Conservation (phyloP, 176 grass and related monocot genomes). For the Phragmites australis region DNA sequence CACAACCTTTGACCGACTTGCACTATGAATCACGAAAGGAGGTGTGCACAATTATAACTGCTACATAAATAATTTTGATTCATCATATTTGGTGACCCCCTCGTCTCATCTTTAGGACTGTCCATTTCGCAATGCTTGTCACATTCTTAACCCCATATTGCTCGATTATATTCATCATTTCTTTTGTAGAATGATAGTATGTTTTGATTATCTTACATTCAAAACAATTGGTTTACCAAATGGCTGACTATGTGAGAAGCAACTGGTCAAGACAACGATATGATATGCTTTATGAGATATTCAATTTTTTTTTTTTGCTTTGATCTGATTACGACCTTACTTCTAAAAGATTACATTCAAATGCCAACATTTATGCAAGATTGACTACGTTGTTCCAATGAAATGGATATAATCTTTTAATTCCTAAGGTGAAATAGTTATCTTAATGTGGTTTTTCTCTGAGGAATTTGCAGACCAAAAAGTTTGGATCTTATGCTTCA, state of each 20-base stretch:
- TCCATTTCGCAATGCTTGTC: slow-evolving; percentile 13
- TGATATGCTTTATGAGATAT: neutral
- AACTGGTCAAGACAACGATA: slow-evolving; percentile 20
- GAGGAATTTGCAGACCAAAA: neutral
- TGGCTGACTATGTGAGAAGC: neutral
- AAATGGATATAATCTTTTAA: neutral
- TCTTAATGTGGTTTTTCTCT: neutral
- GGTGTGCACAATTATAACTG: slow-evolving; percentile 46
- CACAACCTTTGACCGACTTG: slow-evolving; percentile 61
- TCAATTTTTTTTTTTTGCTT: neutral
- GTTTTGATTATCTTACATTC: slow-evolving; percentile 18
- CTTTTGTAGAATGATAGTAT: slow-evolving; percentile 21
- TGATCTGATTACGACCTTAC: neutral
- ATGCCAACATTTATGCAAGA: neutral
- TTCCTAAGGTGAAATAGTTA: neutral
- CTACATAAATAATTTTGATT: slow-evolving; percentile 4
- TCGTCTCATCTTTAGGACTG: neutral
- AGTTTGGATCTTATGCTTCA: neutral
- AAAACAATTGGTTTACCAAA: slow-evolving; percentile 10
- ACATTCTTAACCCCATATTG: neutral
- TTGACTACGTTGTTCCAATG: neutral
- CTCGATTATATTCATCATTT: neutral
- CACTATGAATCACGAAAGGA: slow-evolving; percentile 89
- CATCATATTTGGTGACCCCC: slow-evolving; percentile 6
- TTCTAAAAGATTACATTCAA: neutral